Percentiles rank a stretch among this genome's conserved stretches.
These are phyloP conservation scores for Boeremia lycopersici DNA, from an alignment of 2,329 filamentous ascomycete species.

Conservation along the genomic window DNA sequence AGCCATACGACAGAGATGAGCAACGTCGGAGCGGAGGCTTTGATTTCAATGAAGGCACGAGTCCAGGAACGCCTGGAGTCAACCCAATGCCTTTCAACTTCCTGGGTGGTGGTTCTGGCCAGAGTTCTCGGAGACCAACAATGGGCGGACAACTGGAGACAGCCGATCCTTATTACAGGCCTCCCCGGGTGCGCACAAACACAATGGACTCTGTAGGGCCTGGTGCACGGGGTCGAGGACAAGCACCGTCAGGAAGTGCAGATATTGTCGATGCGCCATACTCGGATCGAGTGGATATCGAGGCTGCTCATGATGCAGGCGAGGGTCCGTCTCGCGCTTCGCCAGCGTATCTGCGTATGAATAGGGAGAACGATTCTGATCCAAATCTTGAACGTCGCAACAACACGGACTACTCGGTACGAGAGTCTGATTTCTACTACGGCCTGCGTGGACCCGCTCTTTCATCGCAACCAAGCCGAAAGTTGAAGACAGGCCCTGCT, in stretches of 20 bases:
- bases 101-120: conserved; percentile 56
- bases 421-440: conserved; percentile 97
- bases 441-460: conserved; percentile 87
- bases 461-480: conserved; percentile 78
- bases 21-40: conserved; percentile 58
- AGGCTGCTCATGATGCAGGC: conserved; percentile 36
- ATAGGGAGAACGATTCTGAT: conserved; percentile 55
- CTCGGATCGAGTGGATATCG: conserved; percentile 49
- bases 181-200: conserved; percentile 70
- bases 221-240: conserved; percentile 52
- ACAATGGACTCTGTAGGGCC: conserved; percentile 62
- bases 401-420: conserved; percentile 84
- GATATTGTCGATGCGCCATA: conserved; percentile 56
- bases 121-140: conserved; percentile 50
- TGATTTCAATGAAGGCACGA: conserved; percentile 60
- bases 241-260: conserved; percentile 50
- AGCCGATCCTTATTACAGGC: conserved; percentile 84
- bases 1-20: conserved; percentile 49
- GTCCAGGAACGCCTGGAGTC: conserved; percentile 72
- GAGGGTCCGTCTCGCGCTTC: conserved; percentile 43
- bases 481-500: conserved; percentile 89
- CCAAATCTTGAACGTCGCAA: conserved; percentile 61
- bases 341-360: conserved; percentile 60
- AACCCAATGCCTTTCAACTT: conserved; percentile 76
- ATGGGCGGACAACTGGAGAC: conserved; percentile 42